phyloP scores from a whole-genome alignment of 2,329 filamentous ascomycete species.

The Lachnellula willkommii region DNA sequence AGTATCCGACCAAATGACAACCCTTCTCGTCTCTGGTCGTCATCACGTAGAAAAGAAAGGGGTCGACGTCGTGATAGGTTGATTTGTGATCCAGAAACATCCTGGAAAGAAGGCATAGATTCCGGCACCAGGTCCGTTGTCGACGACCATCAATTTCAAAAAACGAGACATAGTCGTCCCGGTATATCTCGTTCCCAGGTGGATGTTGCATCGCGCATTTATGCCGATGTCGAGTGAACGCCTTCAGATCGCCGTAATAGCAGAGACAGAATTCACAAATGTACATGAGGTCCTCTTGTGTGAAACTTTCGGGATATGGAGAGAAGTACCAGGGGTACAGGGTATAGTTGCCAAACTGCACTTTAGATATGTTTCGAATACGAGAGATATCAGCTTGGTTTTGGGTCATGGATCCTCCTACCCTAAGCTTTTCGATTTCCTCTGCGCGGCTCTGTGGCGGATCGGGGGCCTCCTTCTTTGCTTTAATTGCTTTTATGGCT shows the following conservation, averaged over 20 bases:
- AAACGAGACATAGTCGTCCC: slow-evolving; percentile 88
- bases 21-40: slow-evolving; percentile 81
- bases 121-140: slow-evolving; percentile 94
- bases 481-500: slow-evolving; percentile 27
- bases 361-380: slow-evolving; percentile 87
- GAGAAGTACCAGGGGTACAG: slow-evolving; percentile 99
- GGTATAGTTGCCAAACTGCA: slow-evolving; percentile 89
- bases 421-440: slow-evolving; percentile 93
- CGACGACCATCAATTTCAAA: slow-evolving; percentile 95
- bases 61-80: slow-evolving; percentile 98
- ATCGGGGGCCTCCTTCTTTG: slow-evolving; percentile 32
- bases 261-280: slow-evolving; percentile 96
- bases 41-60: slow-evolving; percentile 99
- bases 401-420: slow-evolving; percentile 96
- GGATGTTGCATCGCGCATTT: slow-evolving; percentile 92
- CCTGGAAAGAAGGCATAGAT: slow-evolving; percentile 88
- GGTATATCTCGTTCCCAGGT: slow-evolving; percentile 96
- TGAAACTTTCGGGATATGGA: slow-evolving; percentile 86
- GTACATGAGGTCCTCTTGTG: slow-evolving; percentile 83
- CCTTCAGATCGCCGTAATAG: slow-evolving; percentile 79
- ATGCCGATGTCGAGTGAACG: slow-evolving; percentile 76
- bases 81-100: slow-evolving; percentile 98
- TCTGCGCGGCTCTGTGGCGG: slow-evolving; percentile 68
- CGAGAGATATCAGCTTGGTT: slow-evolving; percentile 95
- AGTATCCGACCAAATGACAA: slow-evolving; percentile 97